Evolutionary conservation across 164 flowering plant species (phyloP).

Genomic region (Dillenia suffruticosa): DNA sequence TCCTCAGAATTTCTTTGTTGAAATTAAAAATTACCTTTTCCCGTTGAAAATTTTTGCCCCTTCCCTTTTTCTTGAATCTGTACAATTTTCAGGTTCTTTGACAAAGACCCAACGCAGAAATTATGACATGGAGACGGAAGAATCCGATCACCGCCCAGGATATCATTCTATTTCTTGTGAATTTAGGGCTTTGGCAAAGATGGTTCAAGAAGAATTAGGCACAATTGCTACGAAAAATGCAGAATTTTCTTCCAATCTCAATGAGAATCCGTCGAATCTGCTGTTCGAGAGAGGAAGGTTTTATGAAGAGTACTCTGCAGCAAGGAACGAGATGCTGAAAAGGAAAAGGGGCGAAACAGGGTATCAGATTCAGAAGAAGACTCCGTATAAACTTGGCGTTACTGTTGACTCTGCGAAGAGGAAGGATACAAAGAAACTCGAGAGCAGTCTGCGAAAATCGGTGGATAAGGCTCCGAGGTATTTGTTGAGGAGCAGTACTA

Average conservation of each 20-base stretch:
- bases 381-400: constrained; percentile 40
- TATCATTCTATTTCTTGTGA: constrained; percentile 57
- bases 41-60: neutral
- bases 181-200: constrained; percentile 51
- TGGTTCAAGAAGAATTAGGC: constrained; percentile 53
- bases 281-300: constrained; percentile 75
- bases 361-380: constrained; percentile 25
- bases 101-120: constrained; percentile 35
- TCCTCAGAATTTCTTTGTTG: neutral
- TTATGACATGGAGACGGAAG: constrained; percentile 18
- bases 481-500: constrained; percentile 40
- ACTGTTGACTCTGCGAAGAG: constrained; percentile 53
- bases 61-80: neutral
- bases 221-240: constrained; percentile 6
- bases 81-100: constrained; percentile 33
- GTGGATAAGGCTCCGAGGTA: constrained; percentile 51
- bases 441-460: constrained; percentile 44
- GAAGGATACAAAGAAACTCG: constrained; percentile 45
- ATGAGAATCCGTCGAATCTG: constrained; percentile 18
- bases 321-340: constrained; percentile 81
- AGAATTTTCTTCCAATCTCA: neutral
- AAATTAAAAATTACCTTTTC: neutral
- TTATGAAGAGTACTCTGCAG: constrained; percentile 73
- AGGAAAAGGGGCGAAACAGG: constrained; percentile 52
- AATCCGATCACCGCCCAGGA: constrained; percentile 43